Evolutionary conservation across 31 red algal species (phyloP).

Genomic region (Endocladia muricata): DNA sequence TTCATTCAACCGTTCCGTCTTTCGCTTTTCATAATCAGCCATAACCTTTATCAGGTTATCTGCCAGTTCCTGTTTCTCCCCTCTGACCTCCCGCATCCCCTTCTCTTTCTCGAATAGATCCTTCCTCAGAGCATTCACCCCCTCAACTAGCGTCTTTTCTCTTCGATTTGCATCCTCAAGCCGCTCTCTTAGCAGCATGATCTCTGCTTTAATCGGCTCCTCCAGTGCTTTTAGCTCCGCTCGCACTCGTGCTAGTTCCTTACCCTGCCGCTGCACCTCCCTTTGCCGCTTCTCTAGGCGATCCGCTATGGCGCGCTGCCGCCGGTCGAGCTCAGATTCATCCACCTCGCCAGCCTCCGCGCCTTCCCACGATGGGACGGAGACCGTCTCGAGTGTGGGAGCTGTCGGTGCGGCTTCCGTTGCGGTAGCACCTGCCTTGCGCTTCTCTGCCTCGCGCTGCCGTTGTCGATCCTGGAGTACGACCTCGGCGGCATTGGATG

Average conservation of each 20-base stretch:
- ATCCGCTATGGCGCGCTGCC: slow-evolving; percentile 48
- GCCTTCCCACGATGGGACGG: slow-evolving; percentile 52
- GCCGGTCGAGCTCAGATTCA: slow-evolving; percentile 66
- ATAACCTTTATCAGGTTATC: slow-evolving; percentile 80
- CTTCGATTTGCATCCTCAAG: slow-evolving; percentile 65
- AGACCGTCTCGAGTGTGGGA: slow-evolving; percentile 48
- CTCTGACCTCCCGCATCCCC: slow-evolving; percentile 16
- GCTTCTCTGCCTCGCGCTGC: slow-evolving; percentile 25
- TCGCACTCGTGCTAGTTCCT: slow-evolving; percentile 50
- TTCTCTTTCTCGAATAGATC: slow-evolving; percentile 62
- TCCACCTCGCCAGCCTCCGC: slow-evolving; percentile 42
- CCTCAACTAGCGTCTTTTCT: slow-evolving; percentile 52
- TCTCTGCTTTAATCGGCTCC: slow-evolving; percentile 76
- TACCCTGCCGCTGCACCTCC: slow-evolving; percentile 51
- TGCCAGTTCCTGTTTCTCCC: slow-evolving; percentile 51
- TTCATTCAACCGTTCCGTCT: slow-evolving; percentile 78
- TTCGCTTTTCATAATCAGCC: slow-evolving; percentile 86
- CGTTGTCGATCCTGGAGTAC: slow-evolving; percentile 52
- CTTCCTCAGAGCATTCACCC: slow-evolving; percentile 59
- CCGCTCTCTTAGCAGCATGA: slow-evolving; percentile 57
- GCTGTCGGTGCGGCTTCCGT: not conserved
- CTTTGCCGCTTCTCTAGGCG: slow-evolving; percentile 50
- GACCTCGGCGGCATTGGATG: slow-evolving; percentile 59
- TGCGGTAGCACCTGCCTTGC: not conserved
- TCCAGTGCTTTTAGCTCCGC: slow-evolving; percentile 75